Evolutionary conservation across 2,329 filamentous ascomycete species (phyloP), one percentile per base, ranked within the genome.

Genomic region (Metarhizium guizhouense): DNA sequence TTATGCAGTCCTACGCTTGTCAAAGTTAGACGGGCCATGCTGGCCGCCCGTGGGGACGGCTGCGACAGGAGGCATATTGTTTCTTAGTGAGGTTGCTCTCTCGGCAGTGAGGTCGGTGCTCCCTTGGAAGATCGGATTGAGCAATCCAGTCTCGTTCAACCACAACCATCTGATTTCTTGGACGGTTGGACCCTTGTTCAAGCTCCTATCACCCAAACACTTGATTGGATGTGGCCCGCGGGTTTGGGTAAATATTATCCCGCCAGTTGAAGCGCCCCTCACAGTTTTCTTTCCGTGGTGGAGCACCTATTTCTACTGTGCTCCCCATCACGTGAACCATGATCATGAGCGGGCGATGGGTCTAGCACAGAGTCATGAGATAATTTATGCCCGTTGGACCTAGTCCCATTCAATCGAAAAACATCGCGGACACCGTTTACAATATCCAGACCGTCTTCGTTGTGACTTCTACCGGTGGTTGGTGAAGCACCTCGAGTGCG

Each of bases 11-110:
- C 57, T 75, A 82, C 80, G 70, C 72, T 83, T 83, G 67, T 83
- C 80, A 58, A 79, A 67, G 57, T 73, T 78, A 48, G 78, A 80
- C 34, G 75, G 77, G 61, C 77, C 79, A 63, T 73, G 70, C 58
- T 72, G 72, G 67, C 71, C 71, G 57, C 68, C 68, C 47, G 60
- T 61, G 52, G 69, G 67, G 38, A 74, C 67, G 40, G 69, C 65
- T 50, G 72, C 67, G 57, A 75, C 70, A 47, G 73, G 72, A 68
- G 73, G 73, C 73, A 75, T 75, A 11, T 56, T 65, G 61, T 47
- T 34, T 47, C 30, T 32, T 20, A 2, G 14, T 40, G 20, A 38
- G 45, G 10, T 48, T 34, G 10, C 47, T 47, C 40, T 20, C 34
- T 50, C 30, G 45, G 14, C 29, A 6, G 13, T 34, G 45, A n/a